Evolutionary conservation across 805 yeast genomes (phyloP).

Genomic region (Barnettozyma vustinii): DNA sequence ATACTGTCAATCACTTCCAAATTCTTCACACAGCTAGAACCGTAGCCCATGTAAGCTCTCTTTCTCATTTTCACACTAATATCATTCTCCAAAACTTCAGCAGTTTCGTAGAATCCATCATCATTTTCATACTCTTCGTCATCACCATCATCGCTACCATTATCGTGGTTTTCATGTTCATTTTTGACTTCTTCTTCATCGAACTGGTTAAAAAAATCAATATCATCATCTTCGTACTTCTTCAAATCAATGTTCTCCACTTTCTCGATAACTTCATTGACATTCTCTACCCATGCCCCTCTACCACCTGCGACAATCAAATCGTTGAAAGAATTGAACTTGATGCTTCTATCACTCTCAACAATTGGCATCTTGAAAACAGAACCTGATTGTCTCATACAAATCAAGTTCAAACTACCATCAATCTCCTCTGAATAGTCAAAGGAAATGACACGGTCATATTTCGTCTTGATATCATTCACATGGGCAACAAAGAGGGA

Average conservation of each 20-base stretch:
- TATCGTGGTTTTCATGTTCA: conserved; percentile 3
- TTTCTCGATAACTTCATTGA: conserved; percentile 27
- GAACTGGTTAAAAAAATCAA: conserved; percentile 6
- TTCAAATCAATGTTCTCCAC: conserved; percentile 15
- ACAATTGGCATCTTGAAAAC: conserved; percentile 72
- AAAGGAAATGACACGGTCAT: conserved; percentile 78
- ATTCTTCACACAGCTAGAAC: conserved; percentile 60
- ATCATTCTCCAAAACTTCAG: conserved; percentile 58
- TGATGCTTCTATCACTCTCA: conserved; percentile 58
- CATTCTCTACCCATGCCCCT: conserved; percentile 39
- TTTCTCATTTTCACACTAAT: conserved; percentile 66
- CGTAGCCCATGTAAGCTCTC: conserved; percentile 71
- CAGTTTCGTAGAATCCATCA: conserved; percentile 27
- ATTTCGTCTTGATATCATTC: conserved; percentile 66
- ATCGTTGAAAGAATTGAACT: conserved; percentile 66
- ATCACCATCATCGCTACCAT: not conserved
- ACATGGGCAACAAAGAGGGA: conserved; percentile 72
- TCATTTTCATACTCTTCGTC: conserved; percentile 13
- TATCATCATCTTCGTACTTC: conserved; percentile 11
- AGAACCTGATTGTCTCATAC: conserved; percentile 89
- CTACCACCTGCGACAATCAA: conserved; percentile 53
- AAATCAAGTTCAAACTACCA: conserved; percentile 61
- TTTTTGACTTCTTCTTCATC: conserved; percentile 2
- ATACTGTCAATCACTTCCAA: conserved; percentile 51
- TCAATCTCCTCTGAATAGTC: conserved; percentile 45